Evolutionary conservation across 768 basidiomycete species (phyloP).

Genomic region (Mycena haematopus): DNA sequence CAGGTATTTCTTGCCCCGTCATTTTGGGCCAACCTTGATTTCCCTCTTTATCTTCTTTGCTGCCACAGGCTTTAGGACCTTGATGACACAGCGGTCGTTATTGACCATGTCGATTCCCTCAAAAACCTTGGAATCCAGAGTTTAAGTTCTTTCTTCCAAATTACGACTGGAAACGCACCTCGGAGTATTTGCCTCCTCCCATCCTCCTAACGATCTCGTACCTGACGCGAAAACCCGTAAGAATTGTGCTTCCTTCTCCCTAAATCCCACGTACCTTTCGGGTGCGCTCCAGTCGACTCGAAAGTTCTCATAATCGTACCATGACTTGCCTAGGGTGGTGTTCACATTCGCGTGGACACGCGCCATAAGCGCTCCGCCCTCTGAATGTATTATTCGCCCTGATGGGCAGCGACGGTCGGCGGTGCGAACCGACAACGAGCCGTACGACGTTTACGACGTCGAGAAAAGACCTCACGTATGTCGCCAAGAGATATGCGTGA

Average conservation of each 20-base stretch:
- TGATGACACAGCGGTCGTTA: constrained; percentile 64
- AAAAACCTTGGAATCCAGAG: constrained; percentile 49
- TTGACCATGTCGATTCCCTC: constrained; percentile 64
- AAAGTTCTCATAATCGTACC: constrained; percentile 73
- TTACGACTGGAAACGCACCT: constrained; percentile 45
- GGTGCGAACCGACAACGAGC: too few species aligned
- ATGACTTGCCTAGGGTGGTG: constrained; percentile 58
- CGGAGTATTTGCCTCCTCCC: constrained; percentile 71
- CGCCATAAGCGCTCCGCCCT: constrained; percentile 42
- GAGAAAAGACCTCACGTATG: too few species aligned
- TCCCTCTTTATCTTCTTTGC: constrained; percentile 77
- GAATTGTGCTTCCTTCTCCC: background rate
- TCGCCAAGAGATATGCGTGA: background rate
- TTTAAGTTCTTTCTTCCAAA: background rate
- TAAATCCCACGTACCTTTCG: constrained; percentile 44
- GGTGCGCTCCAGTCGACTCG: constrained; percentile 69
- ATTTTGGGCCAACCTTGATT: constrained; percentile 57
- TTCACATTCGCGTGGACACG: constrained; percentile 65
- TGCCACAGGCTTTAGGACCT: constrained; percentile 76
- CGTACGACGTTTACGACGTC: too few species aligned
- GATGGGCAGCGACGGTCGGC: too few species aligned
- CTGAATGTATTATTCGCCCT: too few species aligned
- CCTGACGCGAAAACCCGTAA: background rate
- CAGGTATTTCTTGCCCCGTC: too few species aligned
- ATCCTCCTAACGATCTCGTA: constrained; percentile 71